Evolutionary conservation across 78 protist genomes (phyloP), one percentile per base, ranked within the genome.

Genomic region (Dictyostelium intermedium): DNA sequence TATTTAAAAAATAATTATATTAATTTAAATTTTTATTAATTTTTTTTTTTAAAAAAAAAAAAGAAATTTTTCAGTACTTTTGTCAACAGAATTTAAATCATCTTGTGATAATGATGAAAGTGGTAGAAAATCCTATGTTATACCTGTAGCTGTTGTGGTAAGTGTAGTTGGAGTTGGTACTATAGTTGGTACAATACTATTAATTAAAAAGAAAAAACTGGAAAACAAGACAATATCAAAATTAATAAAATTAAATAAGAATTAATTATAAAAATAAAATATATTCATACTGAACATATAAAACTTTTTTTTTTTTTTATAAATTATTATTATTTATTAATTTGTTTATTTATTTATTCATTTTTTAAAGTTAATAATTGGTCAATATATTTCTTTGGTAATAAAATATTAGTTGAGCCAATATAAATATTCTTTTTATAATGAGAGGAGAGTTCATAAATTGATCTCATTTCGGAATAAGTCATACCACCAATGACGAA

Each of bases 401-500:
- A 30, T 10, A 89, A 45, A 10, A 89, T 63, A 69, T 61, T 78
- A 7, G 76, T 91, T 11, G 95, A 86, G 35, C 97, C 97, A 30
- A 96, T 80, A 69, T 84, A 84, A 41, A 92, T 77, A 56, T 91
- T 87, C 43, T 95, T 84, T 89, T 93, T 91, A n/a, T 82, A 82
- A 82, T 92, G 56, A 30, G 83, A 35, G 10, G 95, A 34, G 9
- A 97, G 27, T 43, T 97, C 98, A 82, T 95, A 92, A 70, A 91
- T 95, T 14, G 95, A 60, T 27, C 98, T 60, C 95, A 95, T 94
- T 81, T 97, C 98, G 0, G 96, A 91, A 82, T 73, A 86, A 1
- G 96, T 79, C 94, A 95, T 86, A 73, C 98, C 98, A 74, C 98
- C 98, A 30, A 85, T 73, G 0, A 96, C 80, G 25, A 92, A 96